phyloP scores from a whole-genome alignment of 148 eudicot species.

The Cornus kousa region DNA sequence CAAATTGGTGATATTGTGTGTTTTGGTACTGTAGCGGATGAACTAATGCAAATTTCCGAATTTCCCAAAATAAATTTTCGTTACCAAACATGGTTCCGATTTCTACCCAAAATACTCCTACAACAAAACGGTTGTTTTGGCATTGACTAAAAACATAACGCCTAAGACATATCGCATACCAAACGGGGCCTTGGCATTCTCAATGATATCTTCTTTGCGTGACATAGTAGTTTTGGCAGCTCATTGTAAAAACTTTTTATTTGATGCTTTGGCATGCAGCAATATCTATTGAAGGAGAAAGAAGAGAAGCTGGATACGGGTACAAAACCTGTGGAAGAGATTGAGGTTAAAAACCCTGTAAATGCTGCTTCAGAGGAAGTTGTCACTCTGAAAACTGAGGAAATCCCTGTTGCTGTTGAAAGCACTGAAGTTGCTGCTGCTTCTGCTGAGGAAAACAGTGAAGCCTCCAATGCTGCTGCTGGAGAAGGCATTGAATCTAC shows the following conservation, averaged over 20 bases:
- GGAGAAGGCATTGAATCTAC: constrained; percentile 25
- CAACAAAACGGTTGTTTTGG: too few relatives aligned
- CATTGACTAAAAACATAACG: too few relatives aligned
- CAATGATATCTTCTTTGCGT: background rate
- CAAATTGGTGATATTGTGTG: too few relatives aligned
- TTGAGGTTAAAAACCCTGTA: constrained; percentile 39
- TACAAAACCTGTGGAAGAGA: constrained; percentile 44
- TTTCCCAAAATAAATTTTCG: too few relatives aligned
- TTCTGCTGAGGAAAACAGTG: constrained; percentile 44
- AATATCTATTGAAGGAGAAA: constrained; percentile 38
- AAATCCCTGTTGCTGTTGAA: constrained; percentile 36
- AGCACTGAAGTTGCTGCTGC: constrained; percentile 24
- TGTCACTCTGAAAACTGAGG: constrained; percentile 44
- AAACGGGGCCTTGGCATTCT: background rate
- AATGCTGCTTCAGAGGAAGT: constrained; percentile 40
- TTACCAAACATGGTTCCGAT: too few relatives aligned
- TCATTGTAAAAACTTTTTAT: background rate
- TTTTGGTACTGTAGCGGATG: too few relatives aligned
- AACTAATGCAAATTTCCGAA: too few relatives aligned
- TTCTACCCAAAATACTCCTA: too few relatives aligned
- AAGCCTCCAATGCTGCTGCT: constrained; percentile 21
- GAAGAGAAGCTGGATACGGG: constrained; percentile 20
- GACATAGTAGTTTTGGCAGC: constrained; percentile 5
- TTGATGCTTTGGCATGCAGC: constrained; percentile 20
- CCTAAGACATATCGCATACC: too few relatives aligned